phyloP scores from a whole-genome alignment of 352 stramenopile species.

The Globisporangium takayamanum region DNA sequence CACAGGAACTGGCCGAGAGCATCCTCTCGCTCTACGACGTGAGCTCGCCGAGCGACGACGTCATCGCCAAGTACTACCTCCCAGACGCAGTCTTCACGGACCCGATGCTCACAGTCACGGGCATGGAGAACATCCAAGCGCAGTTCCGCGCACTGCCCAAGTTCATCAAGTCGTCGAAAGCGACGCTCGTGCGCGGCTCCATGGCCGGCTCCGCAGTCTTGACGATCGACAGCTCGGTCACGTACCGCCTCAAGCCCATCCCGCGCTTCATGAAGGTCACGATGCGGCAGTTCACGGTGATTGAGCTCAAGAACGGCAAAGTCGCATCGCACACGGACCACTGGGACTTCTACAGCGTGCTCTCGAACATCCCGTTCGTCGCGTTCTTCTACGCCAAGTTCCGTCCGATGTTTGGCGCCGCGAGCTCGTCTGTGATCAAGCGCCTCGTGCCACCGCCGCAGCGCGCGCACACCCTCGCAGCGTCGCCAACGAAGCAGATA shows the following conservation, averaged over 20 bases:
- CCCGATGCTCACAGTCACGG: constrained; percentile 63
- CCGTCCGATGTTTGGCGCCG: constrained; percentile 59
- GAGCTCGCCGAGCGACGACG: constrained; percentile 51
- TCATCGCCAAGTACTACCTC: constrained; percentile 74
- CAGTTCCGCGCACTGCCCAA: constrained; percentile 77
- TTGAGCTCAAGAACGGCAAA: constrained; percentile 77
- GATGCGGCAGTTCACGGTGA: constrained; percentile 74
- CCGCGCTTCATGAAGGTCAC: constrained; percentile 65
- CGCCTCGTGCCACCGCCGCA: constrained; percentile 32
- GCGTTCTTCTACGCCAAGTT: constrained; percentile 79
- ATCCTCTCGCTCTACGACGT: constrained; percentile 84
- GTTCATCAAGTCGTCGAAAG: constrained; percentile 73
- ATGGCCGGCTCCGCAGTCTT: constrained; percentile 74
- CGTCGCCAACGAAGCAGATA: constrained; percentile 12
- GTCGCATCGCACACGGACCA: constrained; percentile 81
- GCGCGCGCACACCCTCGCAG: constrained; percentile 12
- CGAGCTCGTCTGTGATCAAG: constrained; percentile 69
- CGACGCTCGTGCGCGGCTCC: constrained; percentile 73
- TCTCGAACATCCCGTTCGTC: constrained; percentile 70
- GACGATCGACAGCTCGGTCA: constrained; percentile 75
- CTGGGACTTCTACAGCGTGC: constrained; percentile 78
- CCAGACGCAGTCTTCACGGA: constrained; percentile 76
- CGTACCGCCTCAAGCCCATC: constrained; percentile 70
- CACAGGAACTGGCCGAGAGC: constrained; percentile 70
- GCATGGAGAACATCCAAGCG: constrained; percentile 77